These are phyloP conservation scores for Beauveria caledonica DNA, from an alignment of 2,329 filamentous ascomycete species.

Conservation along the genomic window DNA sequence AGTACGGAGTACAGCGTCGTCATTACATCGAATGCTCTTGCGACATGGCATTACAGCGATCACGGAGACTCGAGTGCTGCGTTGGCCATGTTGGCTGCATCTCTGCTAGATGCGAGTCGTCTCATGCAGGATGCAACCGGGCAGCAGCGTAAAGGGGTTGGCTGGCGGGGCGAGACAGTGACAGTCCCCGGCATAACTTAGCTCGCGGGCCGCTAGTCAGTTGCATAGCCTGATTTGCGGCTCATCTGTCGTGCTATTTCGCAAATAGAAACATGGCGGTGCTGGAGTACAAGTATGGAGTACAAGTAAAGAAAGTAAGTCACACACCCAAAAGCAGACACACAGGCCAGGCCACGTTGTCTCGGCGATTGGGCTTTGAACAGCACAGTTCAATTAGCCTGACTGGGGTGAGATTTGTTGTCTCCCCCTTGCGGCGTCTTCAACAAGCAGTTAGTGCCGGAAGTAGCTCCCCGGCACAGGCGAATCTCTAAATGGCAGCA, in stretches of 20 bases:
- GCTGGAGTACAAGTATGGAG: neutral
- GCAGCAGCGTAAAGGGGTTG: neutral
- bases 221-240: neutral
- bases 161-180: neutral
- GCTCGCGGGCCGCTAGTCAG: too few relatives aligned
- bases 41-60: neutral
- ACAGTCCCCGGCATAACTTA: neutral
- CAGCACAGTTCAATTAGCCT: constrained; percentile 1
- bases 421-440: neutral
- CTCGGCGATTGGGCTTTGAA: neutral
- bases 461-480: constrained; percentile 5
- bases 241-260: neutral
- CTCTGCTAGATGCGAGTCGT: neutral
- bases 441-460: constrained; percentile 6
- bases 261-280: neutral
- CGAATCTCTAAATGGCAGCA: neutral
- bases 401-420: neutral
- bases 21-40: neutral
- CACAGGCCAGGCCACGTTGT: neutral
- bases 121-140: too few relatives aligned
- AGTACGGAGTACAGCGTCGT: neutral
- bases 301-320: neutral
- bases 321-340: neutral
- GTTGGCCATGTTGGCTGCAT: neutral
- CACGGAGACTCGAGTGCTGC: neutral